A percentile compares a stretch with the other conserved stretches of the same genome.
These are phyloP conservation scores for Cyamopsis tetragonoloba DNA, from an alignment of 306 rosid species.

Conservation along the genomic window DNA sequence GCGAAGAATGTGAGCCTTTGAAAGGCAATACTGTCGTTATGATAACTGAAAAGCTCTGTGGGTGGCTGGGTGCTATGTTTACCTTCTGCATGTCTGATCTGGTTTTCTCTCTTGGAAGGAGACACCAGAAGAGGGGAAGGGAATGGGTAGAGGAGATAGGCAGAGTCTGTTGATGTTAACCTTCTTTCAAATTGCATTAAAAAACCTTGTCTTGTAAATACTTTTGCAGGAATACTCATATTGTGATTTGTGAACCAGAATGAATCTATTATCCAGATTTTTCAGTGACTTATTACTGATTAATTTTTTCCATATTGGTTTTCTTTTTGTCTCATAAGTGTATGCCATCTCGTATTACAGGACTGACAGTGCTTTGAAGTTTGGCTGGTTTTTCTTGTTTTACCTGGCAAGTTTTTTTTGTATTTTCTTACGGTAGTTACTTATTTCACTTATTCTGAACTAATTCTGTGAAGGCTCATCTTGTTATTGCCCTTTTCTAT, in stretches of 20 bases:
- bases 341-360: constrained; percentile 44
- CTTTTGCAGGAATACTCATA: constrained; percentile 11
- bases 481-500: constrained; percentile 27
- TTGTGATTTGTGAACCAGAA: background rate
- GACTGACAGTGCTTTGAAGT: constrained; percentile 94
- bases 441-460: constrained; percentile 25
- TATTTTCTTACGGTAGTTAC: constrained; percentile 1
- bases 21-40: constrained; percentile 6
- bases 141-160: background rate
- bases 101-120: background rate
- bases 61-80: background rate
- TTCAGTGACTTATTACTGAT: background rate
- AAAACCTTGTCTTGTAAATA: constrained; percentile 8
- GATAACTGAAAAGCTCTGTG: background rate
- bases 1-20: constrained; percentile 9
- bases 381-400: constrained; percentile 78
- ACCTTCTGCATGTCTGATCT: background rate
- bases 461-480: constrained; percentile 23
- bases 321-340: constrained; percentile 13
- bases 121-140: background rate
- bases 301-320: background rate
- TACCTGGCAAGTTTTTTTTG: constrained; percentile 54
- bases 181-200: background rate
- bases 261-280: background rate
- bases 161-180: constrained; percentile 3